A percentile compares a stretch with the other conserved stretches of the same genome.
Conservation (phyloP, 1,284 basidiomycete species). For the Amylostereum areolatum region DNA sequence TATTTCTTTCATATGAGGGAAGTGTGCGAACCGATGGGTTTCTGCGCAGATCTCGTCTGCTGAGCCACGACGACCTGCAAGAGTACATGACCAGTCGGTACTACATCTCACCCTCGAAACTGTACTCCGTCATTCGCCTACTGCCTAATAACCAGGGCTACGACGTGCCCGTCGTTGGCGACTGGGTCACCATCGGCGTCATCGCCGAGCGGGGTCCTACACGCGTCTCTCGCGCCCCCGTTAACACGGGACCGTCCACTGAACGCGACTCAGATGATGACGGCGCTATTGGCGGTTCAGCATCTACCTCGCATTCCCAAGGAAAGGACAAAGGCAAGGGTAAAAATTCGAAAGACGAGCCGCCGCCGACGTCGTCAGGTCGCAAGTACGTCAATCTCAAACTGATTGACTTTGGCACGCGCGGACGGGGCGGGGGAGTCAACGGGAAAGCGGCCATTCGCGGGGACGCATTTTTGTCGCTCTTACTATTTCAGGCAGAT, state of each 20-base stretch:
- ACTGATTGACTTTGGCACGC: conserved; percentile 75
- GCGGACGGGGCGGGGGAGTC: conserved; percentile 42
- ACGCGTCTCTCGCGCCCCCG: conserved; percentile 59
- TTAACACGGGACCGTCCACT: conserved; percentile 47
- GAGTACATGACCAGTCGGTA: conserved; percentile 82
- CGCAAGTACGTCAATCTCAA: conserved; percentile 87
- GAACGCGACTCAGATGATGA: conserved; percentile 27
- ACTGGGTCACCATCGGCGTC: conserved; percentile 89
- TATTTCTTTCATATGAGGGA: not conserved
- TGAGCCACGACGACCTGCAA: conserved; percentile 75
- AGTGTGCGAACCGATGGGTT: not conserved
- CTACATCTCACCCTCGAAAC: conserved; percentile 78
- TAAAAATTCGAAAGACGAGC: conserved; percentile 19
- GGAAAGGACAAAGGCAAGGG: conserved; percentile 30
- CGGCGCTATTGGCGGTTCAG: conserved; percentile 15
- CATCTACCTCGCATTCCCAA: conserved; percentile 16
- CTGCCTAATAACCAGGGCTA: conserved; percentile 77
- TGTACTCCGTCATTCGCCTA: conserved; percentile 83
- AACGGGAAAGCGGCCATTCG: conserved; percentile 50
- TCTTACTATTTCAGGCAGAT: conserved; percentile 89
- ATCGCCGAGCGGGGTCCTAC: conserved; percentile 80
- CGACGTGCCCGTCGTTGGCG: conserved; percentile 86
- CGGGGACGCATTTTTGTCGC: conserved; percentile 79
- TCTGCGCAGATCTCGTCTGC: conserved; percentile 54
- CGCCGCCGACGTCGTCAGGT: conserved; percentile 39